These are phyloP conservation scores for Aphelidium insulamus DNA, from an alignment of 371 early-diverging fungal genomes.

Conservation along the genomic window DNA sequence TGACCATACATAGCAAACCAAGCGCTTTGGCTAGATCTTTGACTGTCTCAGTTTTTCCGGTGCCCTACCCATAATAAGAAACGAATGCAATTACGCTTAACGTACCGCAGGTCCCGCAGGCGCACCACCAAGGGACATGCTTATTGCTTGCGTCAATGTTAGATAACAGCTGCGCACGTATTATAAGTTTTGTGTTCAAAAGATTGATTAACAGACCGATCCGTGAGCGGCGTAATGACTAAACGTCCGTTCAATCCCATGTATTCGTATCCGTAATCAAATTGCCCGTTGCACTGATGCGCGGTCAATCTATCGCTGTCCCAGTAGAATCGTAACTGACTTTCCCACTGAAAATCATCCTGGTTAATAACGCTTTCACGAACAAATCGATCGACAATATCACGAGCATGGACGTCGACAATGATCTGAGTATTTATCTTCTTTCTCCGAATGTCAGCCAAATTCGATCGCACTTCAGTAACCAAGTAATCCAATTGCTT, in stretches of 20 bases:
- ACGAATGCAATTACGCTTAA: slow-evolving; percentile 4
- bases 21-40: slow-evolving; percentile 31
- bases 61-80: slow-evolving; percentile 6
- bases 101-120: slow-evolving; percentile 28
- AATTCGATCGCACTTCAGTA: slow-evolving; percentile 19
- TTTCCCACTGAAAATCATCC: slow-evolving; percentile 30
- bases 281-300: slow-evolving; percentile 25
- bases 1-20: slow-evolving; percentile 29
- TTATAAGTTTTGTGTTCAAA: too few relatives aligned
- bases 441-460: slow-evolving; percentile 22
- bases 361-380: slow-evolving; percentile 28
- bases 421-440: slow-evolving; percentile 34
- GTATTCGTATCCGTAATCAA: slow-evolving; percentile 36
- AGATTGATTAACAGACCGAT: too few relatives aligned
- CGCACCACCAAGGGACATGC: slow-evolving; percentile 27
- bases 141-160: slow-evolving; percentile 25
- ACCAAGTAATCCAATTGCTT: slow-evolving; percentile 26
- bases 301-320: slow-evolving; percentile 22
- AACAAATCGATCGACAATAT: slow-evolving; percentile 31
- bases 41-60: slow-evolving; percentile 42
- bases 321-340: slow-evolving; percentile 28
- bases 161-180: too few relatives aligned
- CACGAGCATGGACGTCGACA: slow-evolving; percentile 31
- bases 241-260: slow-evolving; percentile 29
- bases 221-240: slow-evolving; percentile 29